Percentiles rank a stretch among this genome's conserved stretches.
These are phyloP conservation scores for Copromyces sp. DNA, from an alignment of 495 filamentous ascomycete genomes.

Conservation along the genomic window DNA sequence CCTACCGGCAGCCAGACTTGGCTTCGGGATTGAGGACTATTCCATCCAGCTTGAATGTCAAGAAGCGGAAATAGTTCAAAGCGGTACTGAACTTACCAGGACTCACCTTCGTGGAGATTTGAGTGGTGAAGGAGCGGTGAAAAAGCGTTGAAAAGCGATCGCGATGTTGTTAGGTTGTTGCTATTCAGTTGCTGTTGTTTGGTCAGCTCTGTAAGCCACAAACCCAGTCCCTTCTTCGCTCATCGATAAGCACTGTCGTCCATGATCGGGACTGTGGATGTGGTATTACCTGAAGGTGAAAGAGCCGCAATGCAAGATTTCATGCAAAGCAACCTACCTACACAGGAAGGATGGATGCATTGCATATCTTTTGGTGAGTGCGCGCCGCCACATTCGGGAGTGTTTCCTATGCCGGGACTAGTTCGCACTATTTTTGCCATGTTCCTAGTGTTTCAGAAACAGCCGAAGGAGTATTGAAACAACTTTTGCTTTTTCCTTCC, in stretches of 20 bases:
- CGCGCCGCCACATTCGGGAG: background rate
- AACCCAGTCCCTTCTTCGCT: background rate
- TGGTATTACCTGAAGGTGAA: background rate
- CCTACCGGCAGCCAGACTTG: background rate
- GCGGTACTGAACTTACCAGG: background rate
- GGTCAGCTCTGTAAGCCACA: background rate
- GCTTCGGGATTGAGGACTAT: background rate
- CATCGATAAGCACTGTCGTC: background rate
- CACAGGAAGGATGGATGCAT: background rate
- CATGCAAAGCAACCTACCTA: background rate
- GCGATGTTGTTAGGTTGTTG: background rate
- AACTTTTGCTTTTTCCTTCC: background rate
- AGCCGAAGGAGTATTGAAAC: background rate
- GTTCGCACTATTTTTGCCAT: background rate
- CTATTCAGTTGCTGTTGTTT: background rate
- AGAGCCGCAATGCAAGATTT: background rate
- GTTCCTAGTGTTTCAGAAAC: background rate
- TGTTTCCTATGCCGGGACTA: background rate
- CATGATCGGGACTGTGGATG: background rate
- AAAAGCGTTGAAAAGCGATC: background rate
- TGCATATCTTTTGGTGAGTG: background rate
- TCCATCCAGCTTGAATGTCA: background rate
- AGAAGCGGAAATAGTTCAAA: background rate
- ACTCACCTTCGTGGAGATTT: background rate
- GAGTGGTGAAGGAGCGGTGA: background rate